Percentiles rank a stretch among this genome's conserved stretches.
Evolutionary conservation across 768 basidiomycete genomes (phyloP).

Genomic region (Naganishia vaughanmartiniae): DNA sequence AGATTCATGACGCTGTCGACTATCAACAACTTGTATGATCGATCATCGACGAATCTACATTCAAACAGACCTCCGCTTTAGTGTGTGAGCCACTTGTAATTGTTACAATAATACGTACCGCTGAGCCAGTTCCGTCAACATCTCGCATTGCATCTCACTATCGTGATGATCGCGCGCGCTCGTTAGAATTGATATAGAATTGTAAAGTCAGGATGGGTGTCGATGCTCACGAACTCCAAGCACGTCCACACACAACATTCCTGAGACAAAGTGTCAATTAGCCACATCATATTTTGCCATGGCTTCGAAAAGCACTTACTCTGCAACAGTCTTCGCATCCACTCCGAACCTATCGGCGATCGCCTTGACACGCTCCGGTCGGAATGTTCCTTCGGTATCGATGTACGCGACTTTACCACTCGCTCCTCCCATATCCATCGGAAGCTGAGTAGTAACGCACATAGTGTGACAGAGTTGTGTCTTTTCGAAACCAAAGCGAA

Average conservation of each 20-base stretch:
- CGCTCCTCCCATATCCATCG: constrained; percentile 83
- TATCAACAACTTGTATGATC: constrained; percentile 61
- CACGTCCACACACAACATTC: constrained; percentile 33
- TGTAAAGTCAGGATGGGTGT: not conserved
- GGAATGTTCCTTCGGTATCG: constrained; percentile 58
- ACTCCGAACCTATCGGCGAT: constrained; percentile 93
- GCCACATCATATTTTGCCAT: no score
- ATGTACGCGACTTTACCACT: constrained; percentile 63
- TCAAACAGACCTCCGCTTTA: not conserved
- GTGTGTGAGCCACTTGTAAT: constrained; percentile 7
- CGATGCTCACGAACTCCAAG: constrained; percentile 32
- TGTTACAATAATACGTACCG: constrained; percentile 47
- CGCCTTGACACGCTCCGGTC: constrained; percentile 84
- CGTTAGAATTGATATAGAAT: constrained; percentile 62
- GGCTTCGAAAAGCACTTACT: constrained; percentile 61
- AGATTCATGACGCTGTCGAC: constrained; percentile 97
- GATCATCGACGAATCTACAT: constrained; percentile 44
- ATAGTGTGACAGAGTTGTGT: constrained; percentile 88
- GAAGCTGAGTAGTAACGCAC: constrained; percentile 84
- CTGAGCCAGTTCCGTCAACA: constrained; percentile 47
- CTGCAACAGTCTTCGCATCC: constrained; percentile 67
- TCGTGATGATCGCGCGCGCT: constrained; percentile 29
- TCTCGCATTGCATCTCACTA: constrained; percentile 45
- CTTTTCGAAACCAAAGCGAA: constrained; percentile 65
- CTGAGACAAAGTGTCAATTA: not conserved